Evolutionary conservation across 2,329 filamentous ascomycete species (phyloP).

Genomic region (Thelonectria olida): DNA sequence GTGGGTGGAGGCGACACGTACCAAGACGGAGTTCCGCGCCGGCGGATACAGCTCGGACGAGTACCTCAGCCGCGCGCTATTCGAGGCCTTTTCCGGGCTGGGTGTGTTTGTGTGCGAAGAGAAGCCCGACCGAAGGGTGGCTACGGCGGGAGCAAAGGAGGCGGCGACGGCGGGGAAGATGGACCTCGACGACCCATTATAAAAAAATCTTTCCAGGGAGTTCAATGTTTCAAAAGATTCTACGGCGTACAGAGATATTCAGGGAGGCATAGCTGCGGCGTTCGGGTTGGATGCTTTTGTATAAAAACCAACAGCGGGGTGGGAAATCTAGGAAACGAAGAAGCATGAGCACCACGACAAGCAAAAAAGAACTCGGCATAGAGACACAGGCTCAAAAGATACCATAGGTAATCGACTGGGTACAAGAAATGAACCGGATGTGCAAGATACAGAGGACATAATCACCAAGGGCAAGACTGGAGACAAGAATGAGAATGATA

Average conservation of each 20-base stretch:
- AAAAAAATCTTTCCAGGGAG: slow-evolving; percentile 1
- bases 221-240: not conserved
- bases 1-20: slow-evolving; percentile 73
- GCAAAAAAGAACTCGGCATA: slow-evolving; percentile 8
- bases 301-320: slow-evolving; percentile 11
- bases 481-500: not conserved
- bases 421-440: not conserved
- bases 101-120: slow-evolving; percentile 90
- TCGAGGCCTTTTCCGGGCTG: slow-evolving; percentile 89
- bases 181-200: slow-evolving; percentile 61
- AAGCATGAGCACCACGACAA: not conserved
- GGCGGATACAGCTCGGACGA: slow-evolving; percentile 87
- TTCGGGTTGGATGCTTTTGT: slow-evolving; percentile 26
- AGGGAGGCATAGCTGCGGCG: slow-evolving; percentile 38
- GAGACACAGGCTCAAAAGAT: not conserved
- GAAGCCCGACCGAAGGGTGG: slow-evolving; percentile 53
- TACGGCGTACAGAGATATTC: no score
- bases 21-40: slow-evolving; percentile 72
- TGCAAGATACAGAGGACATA: not conserved
- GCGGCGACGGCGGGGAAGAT: slow-evolving; percentile 52
- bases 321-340: not conserved
- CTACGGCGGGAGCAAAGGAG: slow-evolving; percentile 47
- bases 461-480: not conserved
- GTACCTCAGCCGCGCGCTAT: slow-evolving; percentile 82
- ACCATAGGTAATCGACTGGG: not conserved